These are phyloP conservation scores for Cercospora nicotianae DNA, from an alignment of 2,329 filamentous ascomycete genomes.

Conservation along the genomic window DNA sequence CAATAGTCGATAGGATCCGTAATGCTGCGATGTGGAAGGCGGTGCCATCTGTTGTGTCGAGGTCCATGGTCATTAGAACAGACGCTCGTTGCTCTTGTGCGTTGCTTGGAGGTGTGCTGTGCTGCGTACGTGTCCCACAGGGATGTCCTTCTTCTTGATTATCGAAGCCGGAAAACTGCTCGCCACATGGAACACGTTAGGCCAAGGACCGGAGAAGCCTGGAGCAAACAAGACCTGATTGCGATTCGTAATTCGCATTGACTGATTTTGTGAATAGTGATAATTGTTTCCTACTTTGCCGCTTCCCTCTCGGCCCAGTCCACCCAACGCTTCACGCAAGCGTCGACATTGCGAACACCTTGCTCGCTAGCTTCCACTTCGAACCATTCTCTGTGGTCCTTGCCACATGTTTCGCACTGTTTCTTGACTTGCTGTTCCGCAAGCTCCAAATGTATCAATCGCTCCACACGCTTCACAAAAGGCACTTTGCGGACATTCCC, in stretches of 20 bases:
- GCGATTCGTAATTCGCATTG: neutral
- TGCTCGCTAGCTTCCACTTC: conserved; percentile 74
- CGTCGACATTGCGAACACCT: conserved; percentile 67
- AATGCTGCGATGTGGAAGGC: neutral
- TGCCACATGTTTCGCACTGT: conserved; percentile 75
- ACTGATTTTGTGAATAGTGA: neutral
- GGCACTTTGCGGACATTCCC: conserved; percentile 66
- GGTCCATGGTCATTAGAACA: neutral
- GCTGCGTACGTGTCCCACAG: neutral
- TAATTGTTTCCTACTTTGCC: neutral
- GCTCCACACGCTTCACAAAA: conserved; percentile 83
- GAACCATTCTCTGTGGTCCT: conserved; percentile 93
- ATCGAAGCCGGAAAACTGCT: neutral
- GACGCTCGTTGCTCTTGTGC: neutral
- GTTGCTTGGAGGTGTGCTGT: neutral
- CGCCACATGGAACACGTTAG: neutral
- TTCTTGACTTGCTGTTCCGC: conserved; percentile 58
- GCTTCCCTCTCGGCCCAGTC: conserved; percentile 60
- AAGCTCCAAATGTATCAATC: conserved; percentile 89
- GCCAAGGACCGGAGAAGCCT: neutral
- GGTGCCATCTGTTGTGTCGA: neutral
- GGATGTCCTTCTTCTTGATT: neutral
- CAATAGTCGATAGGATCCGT: neutral
- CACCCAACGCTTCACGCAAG: conserved; percentile 80
- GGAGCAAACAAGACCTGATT: neutral